Evolutionary conservation across 345 rosid genomes (phyloP).

Genomic region (Arabidopsis arenosa): DNA sequence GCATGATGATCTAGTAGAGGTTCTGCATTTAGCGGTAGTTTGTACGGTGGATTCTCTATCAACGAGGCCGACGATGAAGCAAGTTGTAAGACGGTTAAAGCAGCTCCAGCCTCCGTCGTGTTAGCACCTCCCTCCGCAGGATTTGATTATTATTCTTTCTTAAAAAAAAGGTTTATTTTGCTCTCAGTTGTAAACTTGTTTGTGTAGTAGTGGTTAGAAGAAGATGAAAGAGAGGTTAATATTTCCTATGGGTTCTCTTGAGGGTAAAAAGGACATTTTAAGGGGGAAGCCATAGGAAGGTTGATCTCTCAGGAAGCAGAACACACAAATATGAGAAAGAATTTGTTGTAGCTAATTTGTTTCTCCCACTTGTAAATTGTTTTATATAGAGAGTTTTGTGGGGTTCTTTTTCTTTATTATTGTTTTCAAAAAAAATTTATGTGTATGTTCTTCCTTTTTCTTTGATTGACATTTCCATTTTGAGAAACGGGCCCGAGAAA

Average conservation of each 20-base stretch:
- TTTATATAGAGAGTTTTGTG: constrained; percentile 1
- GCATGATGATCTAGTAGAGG: constrained; percentile 63
- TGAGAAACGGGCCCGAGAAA: too few species aligned
- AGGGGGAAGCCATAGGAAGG: constrained; percentile 19
- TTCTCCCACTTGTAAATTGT: constrained; percentile 36
- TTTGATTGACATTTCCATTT: too few species aligned
- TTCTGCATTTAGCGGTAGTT: constrained; percentile 60
- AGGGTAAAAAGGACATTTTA: constrained; percentile 23
- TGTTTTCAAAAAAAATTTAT: not conserved
- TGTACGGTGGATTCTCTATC: constrained; percentile 64
- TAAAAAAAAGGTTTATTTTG: not conserved
- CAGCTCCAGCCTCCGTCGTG: constrained; percentile 48
- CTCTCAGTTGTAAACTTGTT: constrained; percentile 19
- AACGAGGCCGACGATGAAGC: constrained; percentile 66
- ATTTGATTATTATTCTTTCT: constrained; percentile 17
- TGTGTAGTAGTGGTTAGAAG: constrained; percentile 34
- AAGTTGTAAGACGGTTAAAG: constrained; percentile 59
- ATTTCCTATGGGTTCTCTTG: constrained; percentile 14
- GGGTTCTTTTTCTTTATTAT: not conserved
- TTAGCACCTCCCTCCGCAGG: not conserved
- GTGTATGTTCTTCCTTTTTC: too few species aligned
- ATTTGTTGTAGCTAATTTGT: constrained; percentile 20
- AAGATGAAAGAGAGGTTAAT: not conserved
- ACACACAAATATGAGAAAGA: not conserved
- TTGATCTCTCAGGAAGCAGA: not conserved